Conservation (phyloP, 2,329 filamentous ascomycete species). For the Penicillium frequentans region DNA sequence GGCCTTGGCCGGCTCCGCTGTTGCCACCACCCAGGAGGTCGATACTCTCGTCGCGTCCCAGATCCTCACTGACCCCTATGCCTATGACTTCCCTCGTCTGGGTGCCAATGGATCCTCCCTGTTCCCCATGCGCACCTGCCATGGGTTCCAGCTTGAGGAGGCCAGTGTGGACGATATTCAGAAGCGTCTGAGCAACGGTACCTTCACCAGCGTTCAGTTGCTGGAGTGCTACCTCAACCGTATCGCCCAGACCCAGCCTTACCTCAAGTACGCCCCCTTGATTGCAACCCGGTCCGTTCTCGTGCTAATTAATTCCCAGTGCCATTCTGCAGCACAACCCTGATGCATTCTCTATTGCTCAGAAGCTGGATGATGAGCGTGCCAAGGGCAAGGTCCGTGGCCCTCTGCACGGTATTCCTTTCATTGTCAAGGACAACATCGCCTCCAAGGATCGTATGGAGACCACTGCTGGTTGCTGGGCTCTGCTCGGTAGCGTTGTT, state of each 20-base stretch:
- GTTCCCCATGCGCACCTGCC: conserved; percentile 65
- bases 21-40: conserved; percentile 12
- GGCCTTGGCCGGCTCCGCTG: conserved; percentile 20
- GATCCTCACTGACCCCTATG: conserved; percentile 30
- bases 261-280: conserved; percentile 56
- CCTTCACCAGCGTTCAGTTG: conserved; percentile 59
- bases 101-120: conserved; percentile 34
- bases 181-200: conserved; percentile 53
- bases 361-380: conserved; percentile 61
- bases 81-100: conserved; percentile 41
- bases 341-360: conserved; percentile 64
- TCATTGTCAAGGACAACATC: conserved; percentile 70
- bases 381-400: conserved; percentile 57
- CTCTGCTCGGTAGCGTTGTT: conserved; percentile 64
- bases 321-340: conserved; percentile 66
- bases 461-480: conserved; percentile 70
- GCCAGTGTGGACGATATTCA: conserved; percentile 70
- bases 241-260: conserved; percentile 62
- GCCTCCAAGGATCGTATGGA: conserved; percentile 68
- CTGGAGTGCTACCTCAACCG: conserved; percentile 63
- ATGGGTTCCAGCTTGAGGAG: conserved; percentile 64
- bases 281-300: background rate
- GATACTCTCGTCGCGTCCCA: conserved; percentile 34
- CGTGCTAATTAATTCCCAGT: conserved; percentile 12
- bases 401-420: conserved; percentile 72